phyloP scores from a whole-genome alignment of 2,329 filamentous ascomycete genomes.

The Cercospora janseana region DNA sequence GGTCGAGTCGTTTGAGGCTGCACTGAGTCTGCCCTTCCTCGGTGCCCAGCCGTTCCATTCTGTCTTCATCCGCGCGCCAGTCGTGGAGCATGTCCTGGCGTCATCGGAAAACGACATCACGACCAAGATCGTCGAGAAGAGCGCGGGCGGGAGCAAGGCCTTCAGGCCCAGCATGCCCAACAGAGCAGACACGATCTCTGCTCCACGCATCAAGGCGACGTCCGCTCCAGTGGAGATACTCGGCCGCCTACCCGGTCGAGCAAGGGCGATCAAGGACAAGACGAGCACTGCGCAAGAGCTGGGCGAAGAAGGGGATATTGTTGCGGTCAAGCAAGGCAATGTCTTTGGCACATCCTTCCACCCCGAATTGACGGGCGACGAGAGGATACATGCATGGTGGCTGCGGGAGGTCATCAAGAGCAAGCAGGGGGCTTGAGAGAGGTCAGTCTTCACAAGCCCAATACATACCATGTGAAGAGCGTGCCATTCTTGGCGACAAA shows the following conservation, averaged over 20 bases:
- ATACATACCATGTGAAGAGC: not conserved
- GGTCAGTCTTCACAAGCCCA: not conserved
- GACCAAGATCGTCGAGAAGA: constrained; percentile 10
- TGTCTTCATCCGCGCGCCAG: constrained; percentile 91
- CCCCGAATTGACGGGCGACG: constrained; percentile 84
- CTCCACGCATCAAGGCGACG: constrained; percentile 53
- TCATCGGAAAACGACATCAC: constrained; percentile 8
- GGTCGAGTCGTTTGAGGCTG: constrained; percentile 82
- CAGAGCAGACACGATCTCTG: constrained; percentile 54
- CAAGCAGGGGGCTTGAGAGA: constrained; percentile 7
- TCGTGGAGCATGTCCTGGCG: constrained; percentile 77
- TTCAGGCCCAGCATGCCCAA: constrained; percentile 11
- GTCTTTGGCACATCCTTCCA: constrained; percentile 95
- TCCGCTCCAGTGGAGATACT: constrained; percentile 57
- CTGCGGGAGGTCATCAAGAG: constrained; percentile 60
- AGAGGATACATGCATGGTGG: constrained; percentile 93
- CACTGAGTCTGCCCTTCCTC: constrained; percentile 68
- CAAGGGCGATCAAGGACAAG: constrained; percentile 49
- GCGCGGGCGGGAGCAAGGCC: constrained; percentile 19
- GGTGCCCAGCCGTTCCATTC: constrained; percentile 63
- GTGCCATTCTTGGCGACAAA: too few relatives aligned
- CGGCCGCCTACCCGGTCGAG: constrained; percentile 55
- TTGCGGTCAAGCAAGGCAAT: constrained; percentile 86
- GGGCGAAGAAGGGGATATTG: constrained; percentile 67
- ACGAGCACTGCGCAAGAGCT: constrained; percentile 48